Percentiles rank a stretch among this genome's conserved stretches.
These are phyloP conservation scores for Neostapfia colusana DNA, from an alignment of 176 grass and related monocot species.

Conservation along the genomic window DNA sequence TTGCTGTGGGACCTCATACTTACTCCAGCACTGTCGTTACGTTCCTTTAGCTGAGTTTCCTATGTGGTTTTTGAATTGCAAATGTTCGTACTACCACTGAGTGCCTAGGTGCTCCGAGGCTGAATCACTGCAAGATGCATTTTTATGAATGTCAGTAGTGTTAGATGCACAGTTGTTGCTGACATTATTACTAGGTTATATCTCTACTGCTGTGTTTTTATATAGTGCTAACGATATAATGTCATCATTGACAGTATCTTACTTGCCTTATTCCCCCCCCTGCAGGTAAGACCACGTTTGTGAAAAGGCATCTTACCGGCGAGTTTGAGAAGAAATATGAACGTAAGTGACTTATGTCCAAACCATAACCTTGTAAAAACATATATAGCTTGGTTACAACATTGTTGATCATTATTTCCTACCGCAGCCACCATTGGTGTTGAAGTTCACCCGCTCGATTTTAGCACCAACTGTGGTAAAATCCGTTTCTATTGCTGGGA, in stretches of 20 bases:
- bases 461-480: slow-evolving; percentile 68
- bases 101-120: background rate
- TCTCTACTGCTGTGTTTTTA: background rate
- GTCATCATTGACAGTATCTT: background rate
- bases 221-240: background rate
- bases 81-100: background rate
- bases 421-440: slow-evolving; percentile 67
- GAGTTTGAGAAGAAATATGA: slow-evolving; percentile 82
- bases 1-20: too few species aligned
- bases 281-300: slow-evolving; percentile 77
- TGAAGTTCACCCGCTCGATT: slow-evolving; percentile 69
- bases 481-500: slow-evolving; percentile 78
- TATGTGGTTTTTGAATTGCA: background rate
- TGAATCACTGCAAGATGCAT: background rate
- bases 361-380: too few species aligned
- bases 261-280: background rate
- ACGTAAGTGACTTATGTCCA: slow-evolving; percentile 45
- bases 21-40: too few species aligned
- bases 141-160: slow-evolving; percentile 1
- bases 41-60: background rate
- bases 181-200: background rate
- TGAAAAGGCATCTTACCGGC: slow-evolving; percentile 82
- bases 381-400: background rate
- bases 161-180: background rate
- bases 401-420: background rate